Base-by-base conservation (phyloP, 495 filamentous ascomycete genomes). In the Cenococcum geophilum region DNA sequence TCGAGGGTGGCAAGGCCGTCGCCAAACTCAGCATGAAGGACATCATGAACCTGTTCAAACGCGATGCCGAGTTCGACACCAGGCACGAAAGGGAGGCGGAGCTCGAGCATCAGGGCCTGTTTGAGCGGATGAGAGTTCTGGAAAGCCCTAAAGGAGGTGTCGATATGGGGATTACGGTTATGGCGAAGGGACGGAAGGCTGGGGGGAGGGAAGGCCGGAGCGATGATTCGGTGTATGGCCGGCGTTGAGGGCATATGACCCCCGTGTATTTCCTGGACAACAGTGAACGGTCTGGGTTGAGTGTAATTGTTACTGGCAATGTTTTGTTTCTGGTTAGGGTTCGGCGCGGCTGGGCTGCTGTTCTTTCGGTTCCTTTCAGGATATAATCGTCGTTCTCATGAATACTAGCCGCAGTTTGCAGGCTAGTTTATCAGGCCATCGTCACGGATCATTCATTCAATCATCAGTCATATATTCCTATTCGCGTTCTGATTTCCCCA, bases 21-120 rank as follows among this genome's bases (percentile, higher is more conserved):
- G 81, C 83, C 62, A 97, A 97, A 72, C 76, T 98, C 55, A 89
- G 85, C 59, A 86, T 97, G 84, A 86, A 89, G 68, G 93, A 98
- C 77, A 96, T 98, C 68, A 76, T 98, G 76, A 82, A 86, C 4
- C 77, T 98, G 55, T 98, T 98, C 71, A 84, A 83, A 60, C 84
- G 87, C 36, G 89, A 93, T 75, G 86, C 85, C 0, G 85, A 87
- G 50, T 65, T 68, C 48, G 63, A 70, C 10, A 37, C 37, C 6
- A 36, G 43, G 6, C 25, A 68, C 37, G 65, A 60, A 4, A 51
- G 58, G 32, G 64, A 64, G 52, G 62, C 35, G 27, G 43, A 52
- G 56, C 49, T 60, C 22, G 50, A 34, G 20, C 60, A 66, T 25
- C 52, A 32, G 22, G 42, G 23, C 5, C 21, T 65, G 12, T 67